These are phyloP conservation scores for Sclerotinia subarctica DNA, from an alignment of 2,329 filamentous ascomycete genomes.

Conservation along the genomic window DNA sequence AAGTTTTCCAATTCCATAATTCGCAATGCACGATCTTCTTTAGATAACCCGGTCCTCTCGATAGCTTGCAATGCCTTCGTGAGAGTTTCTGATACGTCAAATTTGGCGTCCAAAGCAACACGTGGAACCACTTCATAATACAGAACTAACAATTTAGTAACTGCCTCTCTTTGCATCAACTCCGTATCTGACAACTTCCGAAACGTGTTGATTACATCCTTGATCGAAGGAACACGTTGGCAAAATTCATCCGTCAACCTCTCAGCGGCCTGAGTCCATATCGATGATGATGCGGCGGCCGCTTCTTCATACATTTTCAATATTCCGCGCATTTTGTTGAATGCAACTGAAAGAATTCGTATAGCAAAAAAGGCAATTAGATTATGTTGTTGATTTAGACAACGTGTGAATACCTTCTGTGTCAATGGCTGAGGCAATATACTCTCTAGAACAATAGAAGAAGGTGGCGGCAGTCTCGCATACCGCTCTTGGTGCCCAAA, in stretches of 20 bases:
- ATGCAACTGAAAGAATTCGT: constrained; percentile 71
- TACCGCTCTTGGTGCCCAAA: constrained; percentile 66
- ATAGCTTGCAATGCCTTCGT: constrained; percentile 63
- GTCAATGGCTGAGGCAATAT: constrained; percentile 80
- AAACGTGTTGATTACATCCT: constrained; percentile 73
- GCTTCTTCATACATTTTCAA: constrained; percentile 44
- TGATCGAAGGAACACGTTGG: constrained; percentile 74
- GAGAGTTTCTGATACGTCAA: constrained; percentile 79
- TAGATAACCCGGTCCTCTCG: constrained; percentile 45
- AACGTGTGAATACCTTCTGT: constrained; percentile 74
- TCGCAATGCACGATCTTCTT: constrained; percentile 54
- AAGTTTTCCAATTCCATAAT: constrained; percentile 78
- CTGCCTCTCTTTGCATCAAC: constrained; percentile 71
- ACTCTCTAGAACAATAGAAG: constrained; percentile 76
- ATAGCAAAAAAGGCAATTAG: constrained; percentile 82
- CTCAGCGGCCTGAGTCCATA: constrained; percentile 69
- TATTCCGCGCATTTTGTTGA: constrained; percentile 67
- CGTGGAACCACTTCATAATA: constrained; percentile 83
- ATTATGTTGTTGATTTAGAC: constrained; percentile 74
- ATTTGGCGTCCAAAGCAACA: constrained; percentile 75
- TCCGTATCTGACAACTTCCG: constrained; percentile 66
- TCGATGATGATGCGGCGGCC: constrained; percentile 38
- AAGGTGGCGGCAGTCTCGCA: constrained; percentile 69
- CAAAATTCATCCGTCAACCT: constrained; percentile 72
- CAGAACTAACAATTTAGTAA: constrained; percentile 73